These are phyloP conservation scores for Plasmodium gonderi DNA, from an alignment of 169 alveolate species.

Conservation along the genomic window DNA sequence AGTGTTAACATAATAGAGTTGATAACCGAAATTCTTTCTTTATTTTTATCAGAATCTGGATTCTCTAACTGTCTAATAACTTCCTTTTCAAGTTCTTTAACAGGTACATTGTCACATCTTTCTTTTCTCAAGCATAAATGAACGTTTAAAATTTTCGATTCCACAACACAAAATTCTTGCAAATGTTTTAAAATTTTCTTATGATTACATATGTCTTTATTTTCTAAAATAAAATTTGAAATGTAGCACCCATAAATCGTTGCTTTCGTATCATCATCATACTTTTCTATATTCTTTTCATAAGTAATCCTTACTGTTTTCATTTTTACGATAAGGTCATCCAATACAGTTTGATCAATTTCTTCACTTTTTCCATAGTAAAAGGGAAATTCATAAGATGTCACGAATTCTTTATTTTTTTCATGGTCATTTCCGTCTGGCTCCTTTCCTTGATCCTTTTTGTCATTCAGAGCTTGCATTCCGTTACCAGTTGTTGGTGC, in stretches of 20 bases:
- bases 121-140: conserved; percentile 52
- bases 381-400: conserved; percentile 35
- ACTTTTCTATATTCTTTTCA: conserved; percentile 68
- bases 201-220: conserved; percentile 72
- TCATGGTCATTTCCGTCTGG: not conserved
- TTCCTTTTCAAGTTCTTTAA: conserved; percentile 36
- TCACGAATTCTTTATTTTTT: not conserved
- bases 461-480: not conserved
- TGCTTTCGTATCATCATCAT: conserved; percentile 64
- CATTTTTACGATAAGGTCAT: conserved; percentile 60
- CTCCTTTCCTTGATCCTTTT: not conserved
- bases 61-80: conserved; percentile 60
- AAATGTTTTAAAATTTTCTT: conserved; percentile 36
- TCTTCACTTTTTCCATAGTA: conserved; percentile 55
- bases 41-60: conserved; percentile 54
- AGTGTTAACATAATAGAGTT: conserved; percentile 74
- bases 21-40: conserved; percentile 19
- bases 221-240: conserved; percentile 48
- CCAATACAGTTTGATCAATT: conserved; percentile 13
- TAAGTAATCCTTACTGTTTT: conserved; percentile 27
- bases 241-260: conserved; percentile 55
- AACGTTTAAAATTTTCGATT: conserved; percentile 29
- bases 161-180: conserved; percentile 46
- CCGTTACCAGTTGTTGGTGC: not conserved
- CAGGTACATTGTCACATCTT: conserved; percentile 25